A percentile compares a stretch with the other conserved stretches of the same genome.
Conservation (phyloP, 1,284 basidiomycete genomes). For the Puccinia triticina region DNA sequence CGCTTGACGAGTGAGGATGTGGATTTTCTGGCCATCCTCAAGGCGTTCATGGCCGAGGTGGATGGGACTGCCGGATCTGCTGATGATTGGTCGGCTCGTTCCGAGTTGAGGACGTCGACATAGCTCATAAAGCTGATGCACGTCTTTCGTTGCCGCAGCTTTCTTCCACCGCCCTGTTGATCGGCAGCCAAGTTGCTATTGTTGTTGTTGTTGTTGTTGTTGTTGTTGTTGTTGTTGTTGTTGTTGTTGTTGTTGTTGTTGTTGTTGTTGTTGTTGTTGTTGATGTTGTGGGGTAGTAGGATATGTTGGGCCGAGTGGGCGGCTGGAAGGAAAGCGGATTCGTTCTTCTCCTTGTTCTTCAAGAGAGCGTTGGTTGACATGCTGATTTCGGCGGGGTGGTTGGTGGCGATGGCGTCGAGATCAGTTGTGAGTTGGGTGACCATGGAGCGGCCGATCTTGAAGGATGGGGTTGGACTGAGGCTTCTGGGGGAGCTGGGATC, state of each 20-base stretch:
- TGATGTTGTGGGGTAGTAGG: neutral
- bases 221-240: neutral
- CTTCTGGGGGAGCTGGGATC: conserved; percentile 21
- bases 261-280: neutral
- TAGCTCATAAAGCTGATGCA: conserved; percentile 43
- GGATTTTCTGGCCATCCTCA: conserved; percentile 6
- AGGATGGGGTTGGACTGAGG: conserved; percentile 20
- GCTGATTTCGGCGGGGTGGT: neutral
- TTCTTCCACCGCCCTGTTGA: neutral
- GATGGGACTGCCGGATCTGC: conserved; percentile 1
- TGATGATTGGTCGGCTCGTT: neutral
- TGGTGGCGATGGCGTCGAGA: neutral
- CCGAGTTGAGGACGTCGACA: conserved; percentile 40
- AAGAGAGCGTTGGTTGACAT: neutral
- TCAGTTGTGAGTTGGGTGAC: neutral
- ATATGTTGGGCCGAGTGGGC: neutral
- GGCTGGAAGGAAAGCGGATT: too few species aligned
- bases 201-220: neutral
- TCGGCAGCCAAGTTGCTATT: too few species aligned
- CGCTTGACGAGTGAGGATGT: conserved; percentile 16
- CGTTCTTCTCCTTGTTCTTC: neutral
- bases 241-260: neutral
- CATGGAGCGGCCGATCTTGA: conserved; percentile 7
- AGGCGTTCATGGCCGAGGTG: conserved; percentile 6
- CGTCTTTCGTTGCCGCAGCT: neutral